A percentile compares a stretch with the other conserved stretches of the same genome.
Evolutionary conservation across 805 yeast species (phyloP).

Genomic region (Candida palmyrensis): DNA sequence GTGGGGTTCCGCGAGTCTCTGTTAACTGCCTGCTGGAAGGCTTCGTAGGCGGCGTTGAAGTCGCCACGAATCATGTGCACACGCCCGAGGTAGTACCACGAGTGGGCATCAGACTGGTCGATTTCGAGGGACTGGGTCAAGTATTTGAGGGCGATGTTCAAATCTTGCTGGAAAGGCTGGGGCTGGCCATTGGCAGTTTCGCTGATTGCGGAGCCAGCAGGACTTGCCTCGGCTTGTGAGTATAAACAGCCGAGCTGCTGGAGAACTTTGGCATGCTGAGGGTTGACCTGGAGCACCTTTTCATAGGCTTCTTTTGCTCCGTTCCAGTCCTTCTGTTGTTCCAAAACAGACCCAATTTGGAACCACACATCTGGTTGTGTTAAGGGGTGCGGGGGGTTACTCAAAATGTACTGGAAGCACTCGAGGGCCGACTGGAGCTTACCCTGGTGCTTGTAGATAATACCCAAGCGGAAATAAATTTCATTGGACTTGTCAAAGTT

Average conservation of each 20-base stretch:
- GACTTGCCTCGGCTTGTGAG: conserved; percentile 50
- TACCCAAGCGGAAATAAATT: conserved; percentile 92
- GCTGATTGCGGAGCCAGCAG: conserved; percentile 16
- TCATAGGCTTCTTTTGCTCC: conserved; percentile 96
- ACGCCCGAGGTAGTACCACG: conserved; percentile 96
- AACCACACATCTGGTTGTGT: conserved; percentile 98
- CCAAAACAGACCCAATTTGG: conserved; percentile 94
- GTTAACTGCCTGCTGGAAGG: conserved; percentile 97
- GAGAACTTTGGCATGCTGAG: conserved; percentile 91
- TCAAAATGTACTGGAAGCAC: conserved; percentile 87
- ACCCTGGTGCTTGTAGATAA: conserved; percentile 92
- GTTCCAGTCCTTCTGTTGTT: conserved; percentile 85
- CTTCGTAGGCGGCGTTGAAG: conserved; percentile 94
- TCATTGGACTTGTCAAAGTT: conserved; percentile 94
- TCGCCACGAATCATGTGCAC: conserved; percentile 96
- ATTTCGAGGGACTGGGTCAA: conserved; percentile 84
- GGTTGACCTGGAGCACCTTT: conserved; percentile 82
- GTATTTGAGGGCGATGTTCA: conserved; percentile 76
- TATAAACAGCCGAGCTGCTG: conserved; percentile 95
- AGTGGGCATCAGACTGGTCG: conserved; percentile 87
- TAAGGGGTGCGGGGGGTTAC: conserved; percentile 90
- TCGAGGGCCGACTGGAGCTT: conserved; percentile 84
- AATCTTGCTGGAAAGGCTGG: conserved; percentile 64
- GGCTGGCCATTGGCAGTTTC: conserved; percentile 7
- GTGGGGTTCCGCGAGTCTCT: conserved; percentile 96